phyloP scores from a whole-genome alignment of 2,329 filamentous ascomycete genomes.

The Diaporthe sp. region DNA sequence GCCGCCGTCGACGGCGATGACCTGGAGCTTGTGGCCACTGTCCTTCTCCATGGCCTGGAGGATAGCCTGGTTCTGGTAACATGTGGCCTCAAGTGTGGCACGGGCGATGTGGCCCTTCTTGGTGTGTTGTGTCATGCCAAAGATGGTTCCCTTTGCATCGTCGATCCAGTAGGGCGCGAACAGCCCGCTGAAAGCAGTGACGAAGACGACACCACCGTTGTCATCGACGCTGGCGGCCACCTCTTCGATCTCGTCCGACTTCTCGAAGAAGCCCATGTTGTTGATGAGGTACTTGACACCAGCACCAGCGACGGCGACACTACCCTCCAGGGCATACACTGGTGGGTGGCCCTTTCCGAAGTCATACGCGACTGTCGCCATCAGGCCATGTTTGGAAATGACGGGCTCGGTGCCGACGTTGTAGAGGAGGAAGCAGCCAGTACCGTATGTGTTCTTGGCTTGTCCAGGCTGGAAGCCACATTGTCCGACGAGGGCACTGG shows the following conservation, averaged over 20 bases:
- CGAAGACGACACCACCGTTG: conserved; percentile 86
- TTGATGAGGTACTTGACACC: conserved; percentile 80
- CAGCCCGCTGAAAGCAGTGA: conserved; percentile 90
- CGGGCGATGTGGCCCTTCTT: conserved; percentile 87
- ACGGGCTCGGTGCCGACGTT: conserved; percentile 89
- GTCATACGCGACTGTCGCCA: conserved; percentile 90
- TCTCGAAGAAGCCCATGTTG: conserved; percentile 69
- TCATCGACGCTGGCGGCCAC: conserved; percentile 68
- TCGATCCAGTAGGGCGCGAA: conserved; percentile 97
- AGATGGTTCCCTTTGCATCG: conserved; percentile 88
- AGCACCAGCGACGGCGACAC: conserved; percentile 83
- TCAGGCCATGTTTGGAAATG: conserved; percentile 82
- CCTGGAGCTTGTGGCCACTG: conserved; percentile 78
- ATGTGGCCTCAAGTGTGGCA: conserved; percentile 89
- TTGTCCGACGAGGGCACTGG: conserved; percentile 86
- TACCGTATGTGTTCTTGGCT: conserved; percentile 93
- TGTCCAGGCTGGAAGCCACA: conserved; percentile 84
- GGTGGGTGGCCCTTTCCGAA: conserved; percentile 71
- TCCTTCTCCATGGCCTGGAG: conserved; percentile 92
- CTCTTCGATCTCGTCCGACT: conserved; percentile 59
- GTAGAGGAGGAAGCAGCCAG: conserved; percentile 89
- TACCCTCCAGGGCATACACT: conserved; percentile 85
- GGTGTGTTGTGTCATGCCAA: conserved; percentile 88
- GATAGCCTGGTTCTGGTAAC: conserved; percentile 93
- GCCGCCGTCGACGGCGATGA: conserved; percentile 87